Percentiles rank a stretch among this genome's conserved stretches.
These are phyloP conservation scores for Amylocystis lapponica DNA, from an alignment of 768 basidiomycete genomes.

Conservation along the genomic window DNA sequence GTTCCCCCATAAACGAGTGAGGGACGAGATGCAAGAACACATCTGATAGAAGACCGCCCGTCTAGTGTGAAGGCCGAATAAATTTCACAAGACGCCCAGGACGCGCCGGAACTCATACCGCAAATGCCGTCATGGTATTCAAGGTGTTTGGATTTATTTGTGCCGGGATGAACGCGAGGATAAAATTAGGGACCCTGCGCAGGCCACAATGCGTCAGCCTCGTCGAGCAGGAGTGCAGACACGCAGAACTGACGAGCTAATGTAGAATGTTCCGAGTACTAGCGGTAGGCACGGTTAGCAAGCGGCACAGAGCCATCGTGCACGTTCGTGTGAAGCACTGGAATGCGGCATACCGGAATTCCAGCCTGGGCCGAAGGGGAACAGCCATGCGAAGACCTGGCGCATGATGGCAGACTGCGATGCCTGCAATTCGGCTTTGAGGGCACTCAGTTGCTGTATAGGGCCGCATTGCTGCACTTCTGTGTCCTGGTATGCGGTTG, in stretches of 20 bases:
- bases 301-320: background rate
- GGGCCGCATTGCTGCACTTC: constrained; percentile 39
- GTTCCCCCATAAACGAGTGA: constrained; percentile 88
- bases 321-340: constrained; percentile 8
- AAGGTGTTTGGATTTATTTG: constrained; percentile 79
- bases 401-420: constrained; percentile 72
- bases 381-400: constrained; percentile 72
- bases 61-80: constrained; percentile 32
- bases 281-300: background rate
- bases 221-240: constrained; percentile 3
- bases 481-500: constrained; percentile 33
- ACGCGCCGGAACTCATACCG: constrained; percentile 42
- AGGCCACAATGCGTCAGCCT: constrained; percentile 9
- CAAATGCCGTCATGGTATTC: constrained; percentile 93
- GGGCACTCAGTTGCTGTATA: constrained; percentile 42
- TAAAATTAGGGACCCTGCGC: constrained; percentile 84
- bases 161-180: constrained; percentile 89
- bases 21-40: constrained; percentile 91
- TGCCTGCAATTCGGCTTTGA: constrained; percentile 59
- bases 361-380: constrained; percentile 88
- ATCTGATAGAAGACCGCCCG: constrained; percentile 88
- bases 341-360: constrained; percentile 51
- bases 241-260: constrained; percentile 72
- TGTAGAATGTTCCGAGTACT: constrained; percentile 92
- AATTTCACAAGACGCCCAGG: background rate